phyloP scores from a whole-genome alignment of 345 rosid genomes.

The Lumnitzera racemosa region DNA sequence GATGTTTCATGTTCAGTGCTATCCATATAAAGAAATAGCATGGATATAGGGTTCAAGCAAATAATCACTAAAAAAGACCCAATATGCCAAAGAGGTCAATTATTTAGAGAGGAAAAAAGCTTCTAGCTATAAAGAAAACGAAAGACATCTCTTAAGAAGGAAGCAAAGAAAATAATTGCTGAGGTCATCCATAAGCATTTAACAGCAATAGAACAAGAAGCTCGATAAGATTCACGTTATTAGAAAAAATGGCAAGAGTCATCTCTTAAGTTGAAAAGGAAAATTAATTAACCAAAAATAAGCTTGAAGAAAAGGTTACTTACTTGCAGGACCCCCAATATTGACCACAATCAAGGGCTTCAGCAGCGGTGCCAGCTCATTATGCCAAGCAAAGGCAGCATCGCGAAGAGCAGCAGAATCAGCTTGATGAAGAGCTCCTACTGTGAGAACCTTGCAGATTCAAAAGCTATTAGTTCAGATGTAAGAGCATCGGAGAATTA shows the following conservation, averaged over 20 bases:
- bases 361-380: slow-evolving; percentile 50
- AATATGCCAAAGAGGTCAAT: too few relatives aligned
- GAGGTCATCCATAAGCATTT: too few relatives aligned
- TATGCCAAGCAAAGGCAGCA: slow-evolving; percentile 70
- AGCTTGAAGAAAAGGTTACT: slow-evolving; percentile 15
- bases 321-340: slow-evolving; percentile 93
- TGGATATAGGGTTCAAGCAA: too few relatives aligned
- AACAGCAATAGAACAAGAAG: too few relatives aligned
- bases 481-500: slow-evolving; percentile 1
- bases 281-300: background rate
- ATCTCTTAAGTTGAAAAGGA: background rate
- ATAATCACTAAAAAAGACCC: too few relatives aligned
- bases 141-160: too few relatives aligned
- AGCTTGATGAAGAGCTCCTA: slow-evolving; percentile 84
- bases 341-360: slow-evolving; percentile 89
- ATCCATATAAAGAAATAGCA: too few relatives aligned
- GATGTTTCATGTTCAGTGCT: too few relatives aligned
- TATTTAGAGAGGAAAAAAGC: too few relatives aligned
- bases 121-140: too few relatives aligned
- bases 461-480: slow-evolving; percentile 12
- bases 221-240: too few relatives aligned
- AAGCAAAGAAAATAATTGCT: too few relatives aligned
- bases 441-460: slow-evolving; percentile 57
- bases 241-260: background rate
- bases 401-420: slow-evolving; percentile 54